Evolutionary conservation across 176 grass and related monocot species (phyloP).

Genomic region (Musa troglodytarum): DNA sequence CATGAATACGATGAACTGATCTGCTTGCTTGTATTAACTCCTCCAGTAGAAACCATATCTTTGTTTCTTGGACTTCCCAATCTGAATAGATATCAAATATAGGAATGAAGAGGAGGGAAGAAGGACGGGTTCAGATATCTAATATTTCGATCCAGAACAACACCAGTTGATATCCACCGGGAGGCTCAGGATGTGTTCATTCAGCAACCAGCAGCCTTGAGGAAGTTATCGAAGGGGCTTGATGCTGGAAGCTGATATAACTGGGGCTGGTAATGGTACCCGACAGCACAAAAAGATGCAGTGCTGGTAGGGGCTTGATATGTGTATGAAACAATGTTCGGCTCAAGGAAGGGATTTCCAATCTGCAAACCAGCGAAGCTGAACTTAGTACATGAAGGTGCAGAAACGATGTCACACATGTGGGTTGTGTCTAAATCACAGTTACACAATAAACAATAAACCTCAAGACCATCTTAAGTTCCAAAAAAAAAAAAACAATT

Average conservation of each 20-base stretch:
- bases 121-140: not conserved
- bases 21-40: not conserved
- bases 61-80: not conserved
- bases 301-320: conserved; percentile 25
- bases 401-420: not conserved
- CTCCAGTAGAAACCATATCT: not conserved
- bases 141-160: not conserved
- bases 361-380: conserved; percentile 25
- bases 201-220: conserved; percentile 46
- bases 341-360: conserved; percentile 33
- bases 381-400: not conserved
- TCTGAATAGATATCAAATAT: not conserved
- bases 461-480: no score
- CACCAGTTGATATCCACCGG: no score
- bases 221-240: conserved; percentile 71
- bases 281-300: conserved; percentile 12
- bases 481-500: no score
- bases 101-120: not conserved
- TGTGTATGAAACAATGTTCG: conserved; percentile 19
- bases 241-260: conserved; percentile 59
- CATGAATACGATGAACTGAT: no score
- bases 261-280: conserved; percentile 34
- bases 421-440: not conserved
- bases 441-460: no score
- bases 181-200: not conserved